phyloP scores from a whole-genome alignment of 495 filamentous ascomycete species.

The Venustampulla echinocandica region DNA sequence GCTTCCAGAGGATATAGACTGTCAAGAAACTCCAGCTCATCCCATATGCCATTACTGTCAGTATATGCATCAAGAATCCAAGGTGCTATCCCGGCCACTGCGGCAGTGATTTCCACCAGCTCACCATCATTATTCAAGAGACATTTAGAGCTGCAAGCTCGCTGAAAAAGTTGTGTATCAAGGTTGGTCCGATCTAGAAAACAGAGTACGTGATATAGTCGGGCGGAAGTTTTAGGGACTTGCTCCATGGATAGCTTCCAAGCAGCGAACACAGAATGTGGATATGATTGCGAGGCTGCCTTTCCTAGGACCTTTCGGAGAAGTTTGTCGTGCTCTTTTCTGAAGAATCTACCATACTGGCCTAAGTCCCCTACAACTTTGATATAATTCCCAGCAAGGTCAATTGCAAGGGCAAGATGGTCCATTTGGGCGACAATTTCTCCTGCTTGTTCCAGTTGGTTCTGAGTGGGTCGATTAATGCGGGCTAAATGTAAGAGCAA shows the following conservation, averaged over 20 bases:
- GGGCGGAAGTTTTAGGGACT: not conserved
- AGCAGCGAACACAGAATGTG: not conserved
- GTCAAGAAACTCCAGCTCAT: not conserved
- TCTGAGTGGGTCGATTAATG: not conserved
- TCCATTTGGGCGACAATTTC: not conserved
- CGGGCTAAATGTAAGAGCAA: not conserved
- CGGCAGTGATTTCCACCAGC: not conserved
- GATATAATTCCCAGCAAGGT: not conserved
- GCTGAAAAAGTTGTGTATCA: not conserved
- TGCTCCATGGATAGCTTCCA: not conserved
- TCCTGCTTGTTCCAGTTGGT: not conserved
- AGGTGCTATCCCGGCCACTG: not conserved
- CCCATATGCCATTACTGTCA: not conserved
- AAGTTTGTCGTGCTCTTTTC: not conserved
- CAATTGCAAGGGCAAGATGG: not conserved
- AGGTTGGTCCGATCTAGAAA: not conserved
- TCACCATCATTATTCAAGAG: not conserved
- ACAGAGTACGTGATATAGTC: not conserved
- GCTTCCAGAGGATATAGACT: not conserved
- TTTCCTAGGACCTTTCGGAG: not conserved
- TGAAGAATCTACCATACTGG: not conserved
- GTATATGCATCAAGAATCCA: not conserved
- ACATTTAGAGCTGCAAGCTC: not conserved
- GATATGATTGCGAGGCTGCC: not conserved
- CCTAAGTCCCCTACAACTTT: not conserved